These are phyloP conservation scores for Gloeostereum incarnatum DNA, from an alignment of 768 basidiomycete genomes.

Conservation along the genomic window DNA sequence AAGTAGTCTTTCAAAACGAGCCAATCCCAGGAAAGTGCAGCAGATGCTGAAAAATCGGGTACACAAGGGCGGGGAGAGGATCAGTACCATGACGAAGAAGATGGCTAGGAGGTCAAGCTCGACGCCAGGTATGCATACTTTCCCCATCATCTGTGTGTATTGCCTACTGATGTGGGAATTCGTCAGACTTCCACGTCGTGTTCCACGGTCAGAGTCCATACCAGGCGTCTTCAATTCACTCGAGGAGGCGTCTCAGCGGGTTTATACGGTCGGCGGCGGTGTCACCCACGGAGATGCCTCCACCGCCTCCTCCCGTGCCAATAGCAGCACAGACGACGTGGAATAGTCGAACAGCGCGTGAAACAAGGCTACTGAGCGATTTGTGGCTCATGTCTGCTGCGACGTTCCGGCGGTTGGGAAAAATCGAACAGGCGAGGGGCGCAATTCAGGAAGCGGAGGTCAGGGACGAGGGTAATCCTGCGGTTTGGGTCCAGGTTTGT, in stretches of 20 bases:
- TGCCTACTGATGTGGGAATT: neutral
- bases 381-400: conserved; percentile 94
- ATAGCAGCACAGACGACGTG: conserved; percentile 22
- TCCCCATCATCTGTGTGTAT: no score
- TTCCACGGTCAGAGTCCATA: conserved; percentile 50
- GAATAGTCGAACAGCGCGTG: conserved; percentile 41
- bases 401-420: conserved; percentile 83
- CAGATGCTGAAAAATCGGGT: conserved; percentile 69
- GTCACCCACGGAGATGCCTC: conserved; percentile 26
- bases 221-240: conserved; percentile 80
- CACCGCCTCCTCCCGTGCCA: conserved; percentile 37
- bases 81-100: conserved; percentile 69
- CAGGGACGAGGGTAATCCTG: conserved; percentile 75
- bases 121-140: conserved; percentile 47
- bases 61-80: conserved; percentile 62
- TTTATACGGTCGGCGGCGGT: conserved; percentile 28
- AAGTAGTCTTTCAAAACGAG: no score
- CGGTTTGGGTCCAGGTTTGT: conserved; percentile 90
- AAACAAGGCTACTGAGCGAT: conserved; percentile 65
- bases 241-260: conserved; percentile 51
- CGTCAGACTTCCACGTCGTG: conserved; percentile 61
- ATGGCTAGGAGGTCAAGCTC: conserved; percentile 64
- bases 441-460: conserved; percentile 95
- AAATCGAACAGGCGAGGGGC: conserved; percentile 82
- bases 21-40: conserved; percentile 64